A percentile compares a stretch with the other conserved stretches of the same genome.
Evolutionary conservation across 345 rosid species (phyloP).

Genomic region (Lepidium didymum): DNA sequence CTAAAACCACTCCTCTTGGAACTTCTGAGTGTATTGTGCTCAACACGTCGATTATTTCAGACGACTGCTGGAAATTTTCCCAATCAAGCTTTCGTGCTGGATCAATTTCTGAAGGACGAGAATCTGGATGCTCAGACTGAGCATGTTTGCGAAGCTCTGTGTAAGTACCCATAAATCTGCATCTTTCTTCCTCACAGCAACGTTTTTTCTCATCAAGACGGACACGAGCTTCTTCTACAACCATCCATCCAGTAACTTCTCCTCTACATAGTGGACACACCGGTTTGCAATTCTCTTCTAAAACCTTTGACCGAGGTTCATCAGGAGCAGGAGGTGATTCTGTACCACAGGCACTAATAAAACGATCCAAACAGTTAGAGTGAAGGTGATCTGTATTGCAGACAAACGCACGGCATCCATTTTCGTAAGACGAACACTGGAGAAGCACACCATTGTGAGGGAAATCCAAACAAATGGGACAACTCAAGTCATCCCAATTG

Average conservation of each 20-base stretch:
- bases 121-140: constrained; percentile 71
- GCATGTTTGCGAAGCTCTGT: constrained; percentile 66
- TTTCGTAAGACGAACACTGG: constrained; percentile 66
- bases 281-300: constrained; percentile 47
- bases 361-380: constrained; percentile 89
- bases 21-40: constrained; percentile 97
- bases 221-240: constrained; percentile 64
- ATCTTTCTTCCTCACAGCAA: constrained; percentile 65
- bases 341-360: constrained; percentile 65
- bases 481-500: constrained; percentile 68
- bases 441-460: constrained; percentile 94
- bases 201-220: constrained; percentile 69
- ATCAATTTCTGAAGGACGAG: constrained; percentile 81
- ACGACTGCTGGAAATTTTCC: constrained; percentile 97
- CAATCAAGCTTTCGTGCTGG: constrained; percentile 91
- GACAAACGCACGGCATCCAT: constrained; percentile 84
- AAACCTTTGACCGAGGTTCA: constrained; percentile 23
- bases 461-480: constrained; percentile 89
- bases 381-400: constrained; percentile 84
- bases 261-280: constrained; percentile 95
- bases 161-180: constrained; percentile 61
- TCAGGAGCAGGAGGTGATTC: constrained; percentile 44
- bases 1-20: constrained; percentile 89
- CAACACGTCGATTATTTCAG: constrained; percentile 89
- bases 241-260: constrained; percentile 79